These are phyloP conservation scores for Graphilbum fragrans DNA, from an alignment of 2,329 filamentous ascomycete genomes.

Conservation along the genomic window DNA sequence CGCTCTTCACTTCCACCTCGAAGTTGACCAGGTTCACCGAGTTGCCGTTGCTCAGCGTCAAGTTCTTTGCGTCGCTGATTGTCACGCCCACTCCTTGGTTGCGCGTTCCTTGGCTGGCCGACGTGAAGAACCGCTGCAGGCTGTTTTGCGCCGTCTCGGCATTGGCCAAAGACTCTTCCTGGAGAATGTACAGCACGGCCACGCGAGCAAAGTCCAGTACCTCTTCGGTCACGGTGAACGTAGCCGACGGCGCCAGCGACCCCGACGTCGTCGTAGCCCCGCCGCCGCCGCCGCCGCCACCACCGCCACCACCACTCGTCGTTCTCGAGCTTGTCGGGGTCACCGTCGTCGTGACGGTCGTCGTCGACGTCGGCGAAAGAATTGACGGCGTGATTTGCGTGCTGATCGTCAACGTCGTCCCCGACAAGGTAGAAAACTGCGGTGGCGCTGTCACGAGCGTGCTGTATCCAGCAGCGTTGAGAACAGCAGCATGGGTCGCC, in stretches of 20 bases:
- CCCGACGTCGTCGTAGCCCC: constrained; percentile 11
- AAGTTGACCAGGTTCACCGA: constrained; percentile 39
- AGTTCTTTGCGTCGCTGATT: constrained; percentile 20
- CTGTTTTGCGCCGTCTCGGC: constrained; percentile 41
- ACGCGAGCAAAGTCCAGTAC: constrained; percentile 52
- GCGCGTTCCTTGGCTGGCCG: constrained; percentile 13
- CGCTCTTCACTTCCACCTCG: background rate
- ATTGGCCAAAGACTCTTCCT: constrained; percentile 35
- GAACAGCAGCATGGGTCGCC: background rate
- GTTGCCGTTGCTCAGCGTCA: constrained; percentile 24
- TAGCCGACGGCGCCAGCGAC: constrained; percentile 16
- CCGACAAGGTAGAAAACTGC: constrained; percentile 17
- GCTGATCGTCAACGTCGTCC: constrained; percentile 16
- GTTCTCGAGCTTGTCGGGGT: constrained; percentile 13
- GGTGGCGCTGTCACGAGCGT: constrained; percentile 15
- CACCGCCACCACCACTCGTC: constrained; percentile 6
- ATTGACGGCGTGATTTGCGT: constrained; percentile 12
- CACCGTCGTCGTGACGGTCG: constrained; percentile 14
- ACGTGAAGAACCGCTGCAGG: constrained; percentile 43
- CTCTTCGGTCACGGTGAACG: constrained; percentile 40
- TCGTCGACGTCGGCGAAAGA: constrained; percentile 14
- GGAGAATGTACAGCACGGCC: constrained; percentile 48
- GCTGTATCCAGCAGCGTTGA: constrained; percentile 9
- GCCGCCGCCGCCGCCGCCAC: background rate
- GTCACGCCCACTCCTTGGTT: constrained; percentile 11